Evolutionary conservation across 106 monocot genomes (phyloP).

Genomic region (Dioscorea alata): DNA sequence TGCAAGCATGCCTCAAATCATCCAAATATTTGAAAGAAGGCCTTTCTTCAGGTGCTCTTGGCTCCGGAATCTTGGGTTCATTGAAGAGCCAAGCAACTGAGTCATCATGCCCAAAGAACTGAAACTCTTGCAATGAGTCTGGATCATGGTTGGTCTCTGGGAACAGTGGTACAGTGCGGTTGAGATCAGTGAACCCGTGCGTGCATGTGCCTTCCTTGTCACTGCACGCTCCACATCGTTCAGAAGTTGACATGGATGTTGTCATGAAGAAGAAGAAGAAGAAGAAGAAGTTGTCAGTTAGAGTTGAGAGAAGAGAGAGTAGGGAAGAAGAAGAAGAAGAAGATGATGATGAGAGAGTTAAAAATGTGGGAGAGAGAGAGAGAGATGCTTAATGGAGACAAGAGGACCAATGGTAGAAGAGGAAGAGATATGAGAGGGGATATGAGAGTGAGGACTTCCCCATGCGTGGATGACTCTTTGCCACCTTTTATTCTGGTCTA

Average conservation of each 20-base stretch:
- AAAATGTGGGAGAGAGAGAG: constrained; percentile 6
- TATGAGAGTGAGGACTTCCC: constrained; percentile 13
- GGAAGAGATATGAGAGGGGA: constrained; percentile 65
- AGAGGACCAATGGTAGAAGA: constrained; percentile 36
- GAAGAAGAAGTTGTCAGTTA: no score
- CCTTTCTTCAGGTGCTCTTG: background rate
- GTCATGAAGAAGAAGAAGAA: background rate
- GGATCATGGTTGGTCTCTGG: constrained; percentile 3
- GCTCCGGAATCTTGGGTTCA: constrained; percentile 14
- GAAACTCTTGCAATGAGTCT: constrained; percentile 48
- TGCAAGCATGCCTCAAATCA: constrained; percentile 7
- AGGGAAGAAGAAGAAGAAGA: background rate
- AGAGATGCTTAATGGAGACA: background rate
- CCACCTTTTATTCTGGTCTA: constrained; percentile 19
- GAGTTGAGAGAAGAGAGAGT: background rate
- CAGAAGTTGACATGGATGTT: constrained; percentile 25
- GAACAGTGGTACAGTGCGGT: constrained; percentile 18
- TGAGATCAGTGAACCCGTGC: constrained; percentile 21
- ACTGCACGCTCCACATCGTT: constrained; percentile 34
- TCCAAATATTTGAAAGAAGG: constrained; percentile 24
- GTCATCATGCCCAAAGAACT: constrained; percentile 58
- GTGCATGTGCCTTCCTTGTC: constrained; percentile 6
- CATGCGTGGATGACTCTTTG: constrained; percentile 58
- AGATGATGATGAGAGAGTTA: constrained; percentile 4
- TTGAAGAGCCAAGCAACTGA: constrained; percentile 45